Conservation (phyloP, 495 filamentous ascomycete genomes). For the Lepidopterella palustris region DNA sequence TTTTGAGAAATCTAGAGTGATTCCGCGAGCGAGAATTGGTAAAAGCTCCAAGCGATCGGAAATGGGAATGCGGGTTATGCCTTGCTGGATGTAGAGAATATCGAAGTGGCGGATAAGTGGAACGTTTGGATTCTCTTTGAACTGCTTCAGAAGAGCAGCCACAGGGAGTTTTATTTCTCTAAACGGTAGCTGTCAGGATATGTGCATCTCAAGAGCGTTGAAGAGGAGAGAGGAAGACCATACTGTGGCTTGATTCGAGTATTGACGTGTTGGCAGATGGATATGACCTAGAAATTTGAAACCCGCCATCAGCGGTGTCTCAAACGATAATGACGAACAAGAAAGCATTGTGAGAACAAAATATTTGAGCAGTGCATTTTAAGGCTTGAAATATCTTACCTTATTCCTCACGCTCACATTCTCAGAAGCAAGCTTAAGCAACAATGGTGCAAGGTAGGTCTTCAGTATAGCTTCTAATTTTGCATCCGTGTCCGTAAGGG, state of each 20-base stretch:
- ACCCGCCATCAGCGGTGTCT: conserved; percentile 26
- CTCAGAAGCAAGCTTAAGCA: conserved; percentile 78
- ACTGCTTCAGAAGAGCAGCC: conserved; percentile 73
- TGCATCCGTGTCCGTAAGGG: conserved; percentile 73
- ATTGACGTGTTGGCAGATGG: conserved; percentile 76
- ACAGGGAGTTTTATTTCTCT: conserved; percentile 75
- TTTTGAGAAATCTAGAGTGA: conserved; percentile 55
- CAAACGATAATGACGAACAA: conserved; percentile 11
- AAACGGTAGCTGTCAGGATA: conserved; percentile 27
- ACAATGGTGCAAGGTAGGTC: conserved; percentile 70
- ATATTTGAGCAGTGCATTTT: not conserved
- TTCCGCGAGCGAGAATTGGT: conserved; percentile 63
- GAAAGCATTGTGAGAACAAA: not conserved
- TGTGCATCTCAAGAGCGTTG: not conserved
- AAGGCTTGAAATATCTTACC: conserved; percentile 40
- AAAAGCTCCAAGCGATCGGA: conserved; percentile 62
- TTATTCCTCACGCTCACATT: conserved; percentile 78
- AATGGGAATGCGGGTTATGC: conserved; percentile 59
- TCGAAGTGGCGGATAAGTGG: conserved; percentile 82
- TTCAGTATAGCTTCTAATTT: conserved; percentile 72
- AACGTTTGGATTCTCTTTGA: conserved; percentile 63
- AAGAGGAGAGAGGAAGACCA: conserved; percentile 8
- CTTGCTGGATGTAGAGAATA: conserved; percentile 81
- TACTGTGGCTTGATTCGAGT: conserved; percentile 58
- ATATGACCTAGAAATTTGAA: conserved; percentile 47